phyloP scores from a whole-genome alignment of 768 basidiomycete species.

The Gloeopeniophorella convolvens region DNA sequence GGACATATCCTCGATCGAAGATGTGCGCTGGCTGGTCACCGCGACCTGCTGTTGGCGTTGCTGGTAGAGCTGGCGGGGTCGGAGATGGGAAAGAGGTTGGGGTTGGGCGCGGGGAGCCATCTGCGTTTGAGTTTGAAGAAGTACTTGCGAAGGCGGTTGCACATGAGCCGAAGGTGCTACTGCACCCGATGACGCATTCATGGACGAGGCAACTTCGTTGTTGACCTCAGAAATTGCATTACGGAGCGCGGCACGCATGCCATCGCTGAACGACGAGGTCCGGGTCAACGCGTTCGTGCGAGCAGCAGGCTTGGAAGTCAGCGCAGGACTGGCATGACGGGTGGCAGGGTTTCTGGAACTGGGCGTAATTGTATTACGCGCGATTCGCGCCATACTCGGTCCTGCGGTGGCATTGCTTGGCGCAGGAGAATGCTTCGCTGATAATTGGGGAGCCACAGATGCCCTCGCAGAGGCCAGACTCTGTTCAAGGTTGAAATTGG shows the following conservation, averaged over 20 bases:
- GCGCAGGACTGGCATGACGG: background rate
- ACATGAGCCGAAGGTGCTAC: background rate
- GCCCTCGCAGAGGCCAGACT: background rate
- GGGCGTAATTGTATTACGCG: background rate
- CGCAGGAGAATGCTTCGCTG: background rate
- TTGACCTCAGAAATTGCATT: constrained; percentile 2
- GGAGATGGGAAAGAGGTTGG: background rate
- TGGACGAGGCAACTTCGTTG: background rate
- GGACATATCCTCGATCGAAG: background rate
- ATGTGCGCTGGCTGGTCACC: background rate
- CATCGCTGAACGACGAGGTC: constrained; percentile 7
- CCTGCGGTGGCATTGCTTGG: background rate
- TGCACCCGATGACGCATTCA: background rate
- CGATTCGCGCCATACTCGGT: background rate
- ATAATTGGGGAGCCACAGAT: background rate
- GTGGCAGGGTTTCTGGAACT: background rate
- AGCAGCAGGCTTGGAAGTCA: background rate
- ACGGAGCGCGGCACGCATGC: constrained; percentile 9
- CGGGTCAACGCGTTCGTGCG: background rate
- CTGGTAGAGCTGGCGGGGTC: background rate
- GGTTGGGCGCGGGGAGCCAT: background rate
- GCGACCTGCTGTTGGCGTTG: background rate
- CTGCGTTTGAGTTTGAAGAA: background rate
- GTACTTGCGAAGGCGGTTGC: background rate
- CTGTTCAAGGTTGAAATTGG: background rate